Conservation (phyloP, 768 basidiomycete genomes). For the Xerocomus spinulosus region DNA sequence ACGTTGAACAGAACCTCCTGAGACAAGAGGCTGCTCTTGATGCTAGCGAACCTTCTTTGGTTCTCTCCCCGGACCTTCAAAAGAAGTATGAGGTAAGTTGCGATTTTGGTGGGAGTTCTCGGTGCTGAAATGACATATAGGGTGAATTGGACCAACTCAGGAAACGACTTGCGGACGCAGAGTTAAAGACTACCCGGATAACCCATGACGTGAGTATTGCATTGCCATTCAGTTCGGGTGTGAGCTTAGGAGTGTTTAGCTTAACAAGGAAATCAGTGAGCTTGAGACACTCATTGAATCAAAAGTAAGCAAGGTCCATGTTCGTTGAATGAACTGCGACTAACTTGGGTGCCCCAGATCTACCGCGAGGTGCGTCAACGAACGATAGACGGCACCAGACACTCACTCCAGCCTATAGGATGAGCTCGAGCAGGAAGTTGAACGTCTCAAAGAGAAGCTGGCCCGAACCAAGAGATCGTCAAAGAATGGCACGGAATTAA, state of each 20-base stretch:
- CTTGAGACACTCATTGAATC: slow-evolving; percentile 91
- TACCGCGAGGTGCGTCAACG: slow-evolving; percentile 63
- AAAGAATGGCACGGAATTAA: slow-evolving; percentile 39
- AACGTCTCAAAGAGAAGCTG: slow-evolving; percentile 69
- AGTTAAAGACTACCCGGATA: slow-evolving; percentile 69
- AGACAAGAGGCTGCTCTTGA: slow-evolving; percentile 44
- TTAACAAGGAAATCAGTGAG: slow-evolving; percentile 89
- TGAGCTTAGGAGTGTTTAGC: slow-evolving; percentile 37
- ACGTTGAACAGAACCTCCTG: slow-evolving; percentile 57
- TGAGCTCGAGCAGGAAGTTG: slow-evolving; percentile 82
- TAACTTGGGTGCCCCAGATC: slow-evolving; percentile 46
- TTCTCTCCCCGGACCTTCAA: slow-evolving; percentile 34
- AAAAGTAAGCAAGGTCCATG: slow-evolving; percentile 50
- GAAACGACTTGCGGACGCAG: slow-evolving; percentile 62
- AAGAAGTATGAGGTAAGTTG: slow-evolving; percentile 49
- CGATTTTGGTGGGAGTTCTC: not conserved
- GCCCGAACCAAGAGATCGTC: slow-evolving; percentile 55
- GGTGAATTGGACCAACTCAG: slow-evolving; percentile 64
- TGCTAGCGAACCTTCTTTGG: slow-evolving; percentile 15
- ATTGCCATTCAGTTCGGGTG: not conserved
- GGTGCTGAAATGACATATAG: slow-evolving; percentile 29
- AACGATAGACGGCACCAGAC: not conserved
- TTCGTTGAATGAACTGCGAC: not conserved
- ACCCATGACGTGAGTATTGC: slow-evolving; percentile 57
- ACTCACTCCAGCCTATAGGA: slow-evolving; percentile 44